phyloP scores from a whole-genome alignment of 2,329 filamentous ascomycete species.

The Curvularia spicifera region DNA sequence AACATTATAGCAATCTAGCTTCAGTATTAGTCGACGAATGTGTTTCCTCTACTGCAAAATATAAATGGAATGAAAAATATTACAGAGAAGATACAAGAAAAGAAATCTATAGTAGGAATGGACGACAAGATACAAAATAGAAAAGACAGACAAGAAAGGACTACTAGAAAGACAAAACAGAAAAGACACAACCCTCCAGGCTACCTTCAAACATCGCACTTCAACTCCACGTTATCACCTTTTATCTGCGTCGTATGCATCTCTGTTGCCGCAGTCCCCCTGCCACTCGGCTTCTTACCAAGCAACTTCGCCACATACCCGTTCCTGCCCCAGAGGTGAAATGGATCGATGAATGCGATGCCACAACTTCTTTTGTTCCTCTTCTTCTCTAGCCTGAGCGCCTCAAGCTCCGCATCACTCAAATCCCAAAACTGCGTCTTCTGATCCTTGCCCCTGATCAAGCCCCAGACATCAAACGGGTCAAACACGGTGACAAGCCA shows the following conservation, averaged over 20 bases:
- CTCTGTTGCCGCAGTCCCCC: neutral
- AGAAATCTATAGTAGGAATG: no score
- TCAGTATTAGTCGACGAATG: neutral
- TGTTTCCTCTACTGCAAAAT: neutral
- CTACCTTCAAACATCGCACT: neutral
- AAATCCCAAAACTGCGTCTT: conserved; percentile 49
- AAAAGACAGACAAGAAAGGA: no score
- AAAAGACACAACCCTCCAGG: neutral
- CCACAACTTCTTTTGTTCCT: conserved; percentile 31
- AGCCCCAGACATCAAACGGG: conserved; percentile 46
- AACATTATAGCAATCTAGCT: neutral
- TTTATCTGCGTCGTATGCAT: neutral
- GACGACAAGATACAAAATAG: no score
- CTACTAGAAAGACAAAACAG: no score
- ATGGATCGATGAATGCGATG: conserved; percentile 37
- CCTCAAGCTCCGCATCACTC: conserved; percentile 41
- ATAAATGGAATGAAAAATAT: no score
- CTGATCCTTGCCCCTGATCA: conserved; percentile 42
- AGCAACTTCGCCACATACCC: conserved; percentile 41
- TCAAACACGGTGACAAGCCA: conserved; percentile 52
- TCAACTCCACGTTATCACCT: neutral
- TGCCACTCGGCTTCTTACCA: neutral
- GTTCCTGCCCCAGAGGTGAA: conserved; percentile 36
- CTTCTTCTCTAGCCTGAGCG: conserved; percentile 35
- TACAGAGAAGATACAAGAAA: no score